Conservation (phyloP, 768 basidiomycete species). For the Phaffia tasmanica region DNA sequence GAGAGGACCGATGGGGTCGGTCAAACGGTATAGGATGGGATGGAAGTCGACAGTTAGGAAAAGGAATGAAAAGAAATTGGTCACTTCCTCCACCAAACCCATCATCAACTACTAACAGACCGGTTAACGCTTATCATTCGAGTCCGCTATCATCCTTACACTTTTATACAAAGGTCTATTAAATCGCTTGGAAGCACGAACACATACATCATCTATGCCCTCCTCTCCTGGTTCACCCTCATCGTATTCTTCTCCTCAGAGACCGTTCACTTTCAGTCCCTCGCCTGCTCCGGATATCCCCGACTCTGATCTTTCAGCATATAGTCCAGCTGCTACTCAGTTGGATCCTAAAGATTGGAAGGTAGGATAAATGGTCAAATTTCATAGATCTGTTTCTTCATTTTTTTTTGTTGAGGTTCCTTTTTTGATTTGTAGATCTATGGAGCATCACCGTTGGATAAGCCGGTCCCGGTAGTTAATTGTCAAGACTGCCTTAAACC, state of each 20-base stretch:
- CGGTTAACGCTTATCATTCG: no score
- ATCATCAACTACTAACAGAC: no score
- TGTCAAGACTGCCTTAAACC: constrained; percentile 77
- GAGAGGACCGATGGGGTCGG: background rate
- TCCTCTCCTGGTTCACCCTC: constrained; percentile 1
- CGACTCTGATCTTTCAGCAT: background rate
- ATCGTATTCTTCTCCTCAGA: background rate
- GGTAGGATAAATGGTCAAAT: background rate
- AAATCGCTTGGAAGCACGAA: background rate
- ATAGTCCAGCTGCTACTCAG: constrained; percentile 10
- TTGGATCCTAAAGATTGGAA: constrained; percentile 2
- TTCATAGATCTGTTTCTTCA: no score
- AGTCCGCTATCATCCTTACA: background rate
- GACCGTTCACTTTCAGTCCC: background rate
- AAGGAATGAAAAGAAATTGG: no score
- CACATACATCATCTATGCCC: background rate
- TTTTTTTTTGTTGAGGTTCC: background rate
- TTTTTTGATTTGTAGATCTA: constrained; percentile 7
- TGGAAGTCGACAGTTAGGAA: no score
- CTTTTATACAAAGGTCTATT: background rate
- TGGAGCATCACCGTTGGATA: constrained; percentile 7
- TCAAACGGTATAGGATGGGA: background rate
- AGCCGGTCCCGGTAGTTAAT: constrained; percentile 42
- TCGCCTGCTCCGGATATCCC: background rate
- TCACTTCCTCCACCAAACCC: no score